Evolutionary conservation across 352 stramenopile genomes (phyloP).

Genomic region (Phytopythium helicoides): DNA sequence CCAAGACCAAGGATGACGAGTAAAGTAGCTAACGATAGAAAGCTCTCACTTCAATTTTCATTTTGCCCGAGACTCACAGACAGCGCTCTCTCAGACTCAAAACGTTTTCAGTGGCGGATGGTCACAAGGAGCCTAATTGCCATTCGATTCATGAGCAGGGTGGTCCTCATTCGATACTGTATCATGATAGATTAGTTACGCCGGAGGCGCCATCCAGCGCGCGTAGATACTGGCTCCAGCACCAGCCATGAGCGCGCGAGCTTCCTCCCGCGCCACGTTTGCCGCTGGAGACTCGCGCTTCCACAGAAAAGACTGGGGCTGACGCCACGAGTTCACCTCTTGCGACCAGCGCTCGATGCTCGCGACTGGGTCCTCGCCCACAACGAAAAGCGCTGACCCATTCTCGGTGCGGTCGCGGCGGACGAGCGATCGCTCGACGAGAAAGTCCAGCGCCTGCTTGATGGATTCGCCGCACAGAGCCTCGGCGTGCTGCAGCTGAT

Average conservation of each 20-base stretch:
- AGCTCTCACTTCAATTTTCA: too few relatives aligned
- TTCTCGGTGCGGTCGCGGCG: constrained; percentile 25
- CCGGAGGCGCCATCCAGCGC: constrained; percentile 29
- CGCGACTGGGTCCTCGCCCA: constrained; percentile 2
- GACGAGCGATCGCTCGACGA: constrained; percentile 44
- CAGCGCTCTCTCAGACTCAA: too few relatives aligned
- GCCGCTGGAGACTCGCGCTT: constrained; percentile 21
- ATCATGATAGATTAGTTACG: constrained; percentile 7
- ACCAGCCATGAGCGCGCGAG: constrained; percentile 23
- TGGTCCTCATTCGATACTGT: too few relatives aligned
- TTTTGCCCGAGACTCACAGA: too few relatives aligned
- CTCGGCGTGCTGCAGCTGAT: constrained; percentile 52
- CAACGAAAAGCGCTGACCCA: constrained; percentile 23
- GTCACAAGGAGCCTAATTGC: too few relatives aligned
- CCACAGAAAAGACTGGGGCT: constrained; percentile 47
- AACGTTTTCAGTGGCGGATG: too few relatives aligned
- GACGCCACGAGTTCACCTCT: constrained; percentile 42
- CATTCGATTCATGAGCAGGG: too few relatives aligned
- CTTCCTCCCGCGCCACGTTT: constrained; percentile 25
- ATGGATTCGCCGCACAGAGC: constrained; percentile 75
- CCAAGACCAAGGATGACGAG: too few relatives aligned
- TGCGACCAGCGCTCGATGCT: constrained; percentile 30
- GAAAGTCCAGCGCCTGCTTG: constrained; percentile 69
- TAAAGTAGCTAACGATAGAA: not conserved
- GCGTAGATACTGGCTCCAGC: constrained; percentile 29